These are phyloP conservation scores for Linum usitatissimum DNA, from an alignment of 345 rosid species.

Conservation along the genomic window DNA sequence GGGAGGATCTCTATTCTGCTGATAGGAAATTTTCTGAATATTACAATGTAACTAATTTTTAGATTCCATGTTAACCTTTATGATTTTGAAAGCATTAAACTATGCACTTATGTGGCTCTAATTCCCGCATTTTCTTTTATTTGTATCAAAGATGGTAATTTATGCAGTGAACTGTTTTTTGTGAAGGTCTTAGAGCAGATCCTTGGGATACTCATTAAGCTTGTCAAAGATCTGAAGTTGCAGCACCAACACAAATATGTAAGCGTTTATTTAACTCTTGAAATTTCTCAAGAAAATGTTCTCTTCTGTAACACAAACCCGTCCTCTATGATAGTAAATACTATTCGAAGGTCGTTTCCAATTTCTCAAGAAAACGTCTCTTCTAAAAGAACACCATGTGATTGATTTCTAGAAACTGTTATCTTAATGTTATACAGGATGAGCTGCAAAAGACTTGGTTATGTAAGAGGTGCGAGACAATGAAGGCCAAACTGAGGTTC, in stretches of 20 bases:
- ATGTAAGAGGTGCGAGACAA: constrained; percentile 91
- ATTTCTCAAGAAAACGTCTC: background rate
- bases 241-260: constrained; percentile 93
- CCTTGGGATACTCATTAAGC: constrained; percentile 89
- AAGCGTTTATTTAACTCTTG: constrained; percentile 13
- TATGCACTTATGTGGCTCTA: constrained; percentile 3
- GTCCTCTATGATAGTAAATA: background rate
- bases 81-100: background rate
- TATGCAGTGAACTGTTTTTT: constrained; percentile 14
- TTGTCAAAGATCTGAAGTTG: constrained; percentile 92
- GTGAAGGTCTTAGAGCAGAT: constrained; percentile 88
- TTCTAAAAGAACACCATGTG: background rate
- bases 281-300: background rate
- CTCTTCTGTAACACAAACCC: too few relatives aligned
- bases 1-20: constrained; percentile 88
- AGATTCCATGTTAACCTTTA: constrained; percentile 3
- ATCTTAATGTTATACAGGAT: constrained; percentile 36
- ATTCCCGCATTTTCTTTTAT: background rate
- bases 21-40: constrained; percentile 91
- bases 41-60: constrained; percentile 43
- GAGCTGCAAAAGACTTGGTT: constrained; percentile 89
- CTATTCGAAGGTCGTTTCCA: background rate
- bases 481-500: constrained; percentile 90
- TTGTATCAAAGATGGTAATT: background rate
- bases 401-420: constrained; percentile 5